phyloP scores from a whole-genome alignment of 2,329 filamentous ascomycete genomes.

The Juglanconis juglandina region DNA sequence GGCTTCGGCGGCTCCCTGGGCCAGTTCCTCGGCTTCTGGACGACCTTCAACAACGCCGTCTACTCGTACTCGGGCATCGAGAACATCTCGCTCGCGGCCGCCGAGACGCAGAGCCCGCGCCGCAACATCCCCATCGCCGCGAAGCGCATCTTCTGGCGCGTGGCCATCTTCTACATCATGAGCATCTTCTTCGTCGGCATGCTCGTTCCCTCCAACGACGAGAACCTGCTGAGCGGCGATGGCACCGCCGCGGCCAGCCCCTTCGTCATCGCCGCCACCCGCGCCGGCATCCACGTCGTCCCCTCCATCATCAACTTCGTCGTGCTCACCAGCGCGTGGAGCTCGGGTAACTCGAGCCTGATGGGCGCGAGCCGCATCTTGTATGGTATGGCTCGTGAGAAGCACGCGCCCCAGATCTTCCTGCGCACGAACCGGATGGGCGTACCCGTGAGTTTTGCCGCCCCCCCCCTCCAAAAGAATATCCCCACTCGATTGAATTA shows the following conservation, averaged over 20 bases:
- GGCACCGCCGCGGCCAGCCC: constrained; percentile 45
- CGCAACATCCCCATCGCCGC: constrained; percentile 33
- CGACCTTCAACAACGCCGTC: constrained; percentile 14
- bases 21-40: constrained; percentile 22
- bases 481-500: not conserved
- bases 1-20: constrained; percentile 22
- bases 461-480: not conserved
- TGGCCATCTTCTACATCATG: constrained; percentile 41
- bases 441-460: constrained; percentile 24
- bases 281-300: constrained; percentile 49
- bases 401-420: constrained; percentile 50
- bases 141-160: constrained; percentile 24
- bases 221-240: constrained; percentile 42
- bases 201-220: constrained; percentile 50
- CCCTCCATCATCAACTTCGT: constrained; percentile 54
- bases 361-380: constrained; percentile 54
- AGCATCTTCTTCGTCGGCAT: constrained; percentile 51
- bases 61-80: constrained; percentile 21
- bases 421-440: constrained; percentile 48
- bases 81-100: constrained; percentile 22
- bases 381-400: constrained; percentile 50
- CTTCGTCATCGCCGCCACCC: constrained; percentile 48
- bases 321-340: constrained; percentile 50
- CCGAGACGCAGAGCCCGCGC: constrained; percentile 39
- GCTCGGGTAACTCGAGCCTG: constrained; percentile 49